Conservation (phyloP, 2,329 filamentous ascomycete genomes). For the Beauveria varroae region DNA sequence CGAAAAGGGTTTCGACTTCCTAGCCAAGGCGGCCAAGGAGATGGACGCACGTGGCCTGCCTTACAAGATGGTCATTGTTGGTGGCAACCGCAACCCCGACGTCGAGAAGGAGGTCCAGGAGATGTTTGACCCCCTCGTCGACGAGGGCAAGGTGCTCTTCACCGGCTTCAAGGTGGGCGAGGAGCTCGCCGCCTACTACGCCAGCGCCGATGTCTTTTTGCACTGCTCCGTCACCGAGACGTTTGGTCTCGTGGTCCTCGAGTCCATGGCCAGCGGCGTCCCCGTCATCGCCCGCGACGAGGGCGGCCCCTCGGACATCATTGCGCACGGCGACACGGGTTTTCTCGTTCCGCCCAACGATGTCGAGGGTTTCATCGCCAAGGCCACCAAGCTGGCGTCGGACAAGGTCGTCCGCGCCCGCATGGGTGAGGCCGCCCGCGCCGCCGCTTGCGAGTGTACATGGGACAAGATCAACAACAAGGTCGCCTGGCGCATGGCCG, state of each 20-base stretch:
- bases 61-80: conserved; percentile 61
- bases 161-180: conserved; percentile 57
- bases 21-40: conserved; percentile 46
- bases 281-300: conserved; percentile 63
- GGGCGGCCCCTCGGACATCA: conserved; percentile 61
- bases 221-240: conserved; percentile 67
- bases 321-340: conserved; percentile 51
- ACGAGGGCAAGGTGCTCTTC: conserved; percentile 52
- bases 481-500: conserved; percentile 56
- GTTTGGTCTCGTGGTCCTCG: conserved; percentile 62
- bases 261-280: conserved; percentile 64
- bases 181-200: conserved; percentile 57
- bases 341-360: conserved; percentile 55
- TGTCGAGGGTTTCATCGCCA: conserved; percentile 48
- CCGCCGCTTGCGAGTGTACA: conserved; percentile 54
- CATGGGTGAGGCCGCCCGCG: conserved; percentile 42
- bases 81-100: conserved; percentile 56
- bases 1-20: conserved; percentile 64
- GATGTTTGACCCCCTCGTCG: conserved; percentile 45
- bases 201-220: conserved; percentile 61
- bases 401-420: conserved; percentile 34
- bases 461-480: conserved; percentile 68
- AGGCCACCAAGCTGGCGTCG: conserved; percentile 41
- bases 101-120: conserved; percentile 55
- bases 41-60: conserved; percentile 47